These are phyloP conservation scores for Arachis hypogaea DNA, from an alignment of 306 rosid genomes.

Conservation along the genomic window DNA sequence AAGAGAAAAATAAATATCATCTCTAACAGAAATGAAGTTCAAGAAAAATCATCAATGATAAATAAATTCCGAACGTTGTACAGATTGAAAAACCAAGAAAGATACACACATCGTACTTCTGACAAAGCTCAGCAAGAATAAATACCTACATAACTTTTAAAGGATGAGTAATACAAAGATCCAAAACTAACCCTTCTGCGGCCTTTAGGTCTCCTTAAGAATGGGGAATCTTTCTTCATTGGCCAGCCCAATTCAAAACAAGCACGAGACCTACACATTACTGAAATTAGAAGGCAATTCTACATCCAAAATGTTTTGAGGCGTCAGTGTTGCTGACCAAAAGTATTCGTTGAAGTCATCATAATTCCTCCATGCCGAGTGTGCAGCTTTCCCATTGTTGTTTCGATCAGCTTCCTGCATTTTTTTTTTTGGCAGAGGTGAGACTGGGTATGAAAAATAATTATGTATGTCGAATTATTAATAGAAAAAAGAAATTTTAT, in stretches of 20 bases:
- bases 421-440: neutral
- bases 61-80: neutral
- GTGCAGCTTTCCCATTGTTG: slow-evolving; percentile 92
- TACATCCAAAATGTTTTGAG: slow-evolving; percentile 3
- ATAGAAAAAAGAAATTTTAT: neutral
- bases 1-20: slow-evolving; percentile 2
- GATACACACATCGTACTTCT: neutral
- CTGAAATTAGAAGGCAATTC: slow-evolving; percentile 37
- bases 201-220: slow-evolving; percentile 61
- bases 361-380: slow-evolving; percentile 96
- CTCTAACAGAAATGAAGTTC: neutral
- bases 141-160: neutral
- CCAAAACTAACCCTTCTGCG: slow-evolving; percentile 76
- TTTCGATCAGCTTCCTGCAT: slow-evolving; percentile 75
- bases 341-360: slow-evolving; percentile 98
- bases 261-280: slow-evolving; percentile 79
- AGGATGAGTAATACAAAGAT: slow-evolving; percentile 13
- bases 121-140: slow-evolving; percentile 11
- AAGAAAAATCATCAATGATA: slow-evolving; percentile 10
- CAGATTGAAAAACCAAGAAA: neutral
- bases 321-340: slow-evolving; percentile 63
- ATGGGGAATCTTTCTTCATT: slow-evolving; percentile 57
- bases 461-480: neutral
- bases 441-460: neutral
- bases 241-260: slow-evolving; percentile 95